Base-by-base conservation (phyloP, 306 rosid species). In the Bauhinia variegata region DNA sequence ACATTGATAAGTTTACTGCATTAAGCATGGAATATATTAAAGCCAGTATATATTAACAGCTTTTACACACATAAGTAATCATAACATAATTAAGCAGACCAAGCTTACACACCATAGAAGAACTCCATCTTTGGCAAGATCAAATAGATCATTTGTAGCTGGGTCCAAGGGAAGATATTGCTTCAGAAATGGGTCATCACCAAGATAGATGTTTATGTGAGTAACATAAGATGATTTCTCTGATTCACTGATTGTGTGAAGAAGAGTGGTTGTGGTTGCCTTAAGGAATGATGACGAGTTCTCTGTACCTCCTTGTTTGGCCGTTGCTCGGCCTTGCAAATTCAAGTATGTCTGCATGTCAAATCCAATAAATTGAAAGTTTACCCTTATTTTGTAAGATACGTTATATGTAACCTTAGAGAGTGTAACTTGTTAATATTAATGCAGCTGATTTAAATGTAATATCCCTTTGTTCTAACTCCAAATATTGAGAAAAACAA, bases 1-100 rank as follows among this genome's bases (percentile, higher is more conserved):
- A 95, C 91, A 82, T 95, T 95, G 78, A 95, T 95, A 71, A 95
- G 99, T 68, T 95, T 95, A 76, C 99, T 95, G 96, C 86, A 95
- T 16, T 34, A 66, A 43, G 19, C 72, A 73, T 4, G 4, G 37
- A 57, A 78, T 41, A 62, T 31, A 75, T 84, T 58, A 78, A 57
- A 13, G 18, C 65, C 56, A 38, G 32, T 37, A 56, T 28, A 48
- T 53, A 60, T 58, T 60, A 66, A 32, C 36, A 61, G 54, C 74
- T 67, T 72, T 51, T n/a, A 55, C 5, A 52, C 11, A 48, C 76
- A 52, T 12, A 65, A 71, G 15, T 14, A n/a, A n/a, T n/a, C n/a
- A n/a, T n/a, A n/a, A n/a, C n/a, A n/a, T n/a, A n/a, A n/a, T n/a
- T n/a, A 70, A 55, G 23, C 71, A 63, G 65, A 60, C 69, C 74